Evolutionary conservation across 2,329 filamentous ascomycete genomes (phyloP), one percentile per base, ranked within the genome.

Genomic region (Aspergillus puulaauensis): DNA sequence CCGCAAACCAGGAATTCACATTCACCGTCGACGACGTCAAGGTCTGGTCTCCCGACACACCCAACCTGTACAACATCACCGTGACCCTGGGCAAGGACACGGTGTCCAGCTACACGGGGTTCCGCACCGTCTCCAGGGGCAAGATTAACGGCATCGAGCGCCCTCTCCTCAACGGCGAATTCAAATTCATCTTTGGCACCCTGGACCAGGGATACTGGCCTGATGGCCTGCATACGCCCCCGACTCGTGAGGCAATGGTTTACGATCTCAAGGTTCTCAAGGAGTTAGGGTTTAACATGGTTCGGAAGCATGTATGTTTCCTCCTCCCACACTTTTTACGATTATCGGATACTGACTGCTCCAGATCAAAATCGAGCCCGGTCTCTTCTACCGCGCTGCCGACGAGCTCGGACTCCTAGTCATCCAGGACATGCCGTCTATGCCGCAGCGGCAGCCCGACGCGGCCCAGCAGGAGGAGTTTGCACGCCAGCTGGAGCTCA

Each of bases 161-260:
- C 0, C 86, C 86, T 0, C 70, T 89, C 0, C 73, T 90, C 40
- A 91, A 90, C 60, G 86, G 85, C n/a, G 78, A 89, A 54, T 88
- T 88, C 40, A 75, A 85, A 12, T 90, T 90, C 69, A 78, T 83
- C 43, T 87, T 90, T 52, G 87, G 86, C 3, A 87, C 87, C 0
- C 77, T 90, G 0, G 88, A 90, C 57, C 88, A 90, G 64, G 88
- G 88, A 0, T 89, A 79, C 69, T 90, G 87, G 87, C 87, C 87
- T 0, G 87, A 90, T 65, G 88, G 88, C 0, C 75, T 90, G 3
- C 83, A 90, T 66, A 82, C 82, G 0, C 82, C 88, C 0, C 88
- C 88, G 0, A 89, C 79, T 8, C 75, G 79, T 3, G 86, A 90
- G 61, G 88, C 87, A 0, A 87, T 90, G 85, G 75, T 84, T 0